Percentiles rank a stretch among this genome's conserved stretches.
phyloP scores from a whole-genome alignment of 768 basidiomycete species.

The Kwoniella sp. region DNA sequence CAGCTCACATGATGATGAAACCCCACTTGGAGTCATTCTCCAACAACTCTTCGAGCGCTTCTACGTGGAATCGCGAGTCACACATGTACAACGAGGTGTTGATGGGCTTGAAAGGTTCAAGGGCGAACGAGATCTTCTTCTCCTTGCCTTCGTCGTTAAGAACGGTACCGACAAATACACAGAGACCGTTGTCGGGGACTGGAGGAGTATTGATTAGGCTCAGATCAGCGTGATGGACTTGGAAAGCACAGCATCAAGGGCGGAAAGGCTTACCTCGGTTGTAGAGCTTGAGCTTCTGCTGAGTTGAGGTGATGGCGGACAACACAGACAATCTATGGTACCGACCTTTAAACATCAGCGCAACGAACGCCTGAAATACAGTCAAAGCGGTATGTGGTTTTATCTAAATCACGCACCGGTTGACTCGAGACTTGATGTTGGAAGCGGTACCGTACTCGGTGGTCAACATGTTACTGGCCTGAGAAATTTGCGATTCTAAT shows the following conservation, averaged over 20 bases:
- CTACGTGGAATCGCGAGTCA: slow-evolving; percentile 87
- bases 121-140: slow-evolving; percentile 98
- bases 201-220: too few relatives aligned
- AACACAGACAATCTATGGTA: slow-evolving; percentile 90
- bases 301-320: slow-evolving; percentile 96
- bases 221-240: too few relatives aligned
- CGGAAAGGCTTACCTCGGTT: slow-evolving; percentile 61
- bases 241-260: too few relatives aligned
- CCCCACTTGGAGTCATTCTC: slow-evolving; percentile 97
- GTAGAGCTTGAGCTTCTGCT: slow-evolving; percentile 95
- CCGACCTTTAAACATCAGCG: slow-evolving; percentile 2
- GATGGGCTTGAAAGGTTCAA: slow-evolving; percentile 98
- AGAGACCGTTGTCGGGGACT: slow-evolving; percentile 93
- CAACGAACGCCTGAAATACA: too few relatives aligned
- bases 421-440: slow-evolving; percentile 91
- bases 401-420: slow-evolving; percentile 38
- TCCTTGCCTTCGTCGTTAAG: slow-evolving; percentile 98
- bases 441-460: slow-evolving; percentile 99
- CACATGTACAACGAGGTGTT: slow-evolving; percentile 99
- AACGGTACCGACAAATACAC: slow-evolving; percentile 97
- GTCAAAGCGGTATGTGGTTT: too few relatives aligned
- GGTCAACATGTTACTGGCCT: slow-evolving; percentile 91
- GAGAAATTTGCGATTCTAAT: slow-evolving; percentile 75
- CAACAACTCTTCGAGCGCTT: slow-evolving; percentile 90
- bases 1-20: slow-evolving; percentile 96